Evolutionary conservation across 2,329 filamentous ascomycete genomes (phyloP), one percentile per base, ranked within the genome.

Genomic region (Alternaria burnsii): DNA sequence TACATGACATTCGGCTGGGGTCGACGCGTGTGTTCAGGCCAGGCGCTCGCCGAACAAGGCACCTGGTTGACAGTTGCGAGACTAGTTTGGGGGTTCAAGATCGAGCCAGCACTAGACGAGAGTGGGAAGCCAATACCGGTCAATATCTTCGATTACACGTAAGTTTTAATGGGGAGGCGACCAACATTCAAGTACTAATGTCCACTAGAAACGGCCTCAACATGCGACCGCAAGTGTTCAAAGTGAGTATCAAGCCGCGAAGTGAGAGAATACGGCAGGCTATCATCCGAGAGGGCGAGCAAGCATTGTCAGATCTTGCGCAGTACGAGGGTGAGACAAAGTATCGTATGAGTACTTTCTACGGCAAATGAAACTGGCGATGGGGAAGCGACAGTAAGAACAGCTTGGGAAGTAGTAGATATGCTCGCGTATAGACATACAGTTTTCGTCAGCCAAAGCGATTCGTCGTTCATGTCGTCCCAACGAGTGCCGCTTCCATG

Each of bases 21-120:
- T 1, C 79, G 86, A 6, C 79, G 87, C 24, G 81, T 88, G 43
- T 89, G 87, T 70, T 86, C 83, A 3, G 87, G 87, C 0, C 84
- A 86, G 30, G 83, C 87, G 53, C 77, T 88, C 18, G 86, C 86
- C 2, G 86, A 89, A 72, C 85, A 87, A 68, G 85, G 86, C 6
- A 85, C 85, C 0, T 88, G 85, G 81, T 82, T 88, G 67, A 86
- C 83, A 0, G 79, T 88, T 44, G 84, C 85, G 9, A 77, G 86
- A 14, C 68, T 88, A 28, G 76, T 89, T 7, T 88, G 87, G 85
- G 86, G 80, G 0, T 89, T 88, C 67, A 79, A 80, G 55, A 83
- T 88, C 58, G 72, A 79, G 53, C 79, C 80, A 44, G 78, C 74
- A 32, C 56, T 79, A 12, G 79, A 82, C 67, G 67, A 68, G 28